Conservation (phyloP, 352 stramenopile species). For the Globisporangium rhizosaccharum region DNA sequence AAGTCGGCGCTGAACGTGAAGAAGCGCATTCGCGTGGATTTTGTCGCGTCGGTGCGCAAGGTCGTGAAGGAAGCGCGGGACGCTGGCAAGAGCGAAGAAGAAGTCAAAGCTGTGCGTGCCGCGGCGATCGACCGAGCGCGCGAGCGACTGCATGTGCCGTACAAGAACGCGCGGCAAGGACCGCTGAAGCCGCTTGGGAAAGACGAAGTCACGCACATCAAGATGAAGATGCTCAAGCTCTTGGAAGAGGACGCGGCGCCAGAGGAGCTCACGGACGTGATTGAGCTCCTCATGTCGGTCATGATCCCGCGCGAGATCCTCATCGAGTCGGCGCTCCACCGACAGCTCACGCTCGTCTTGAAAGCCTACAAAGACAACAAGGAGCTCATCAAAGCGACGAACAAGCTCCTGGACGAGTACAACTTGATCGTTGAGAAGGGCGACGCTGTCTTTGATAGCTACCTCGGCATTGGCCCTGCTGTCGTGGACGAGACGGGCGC, state of each 20-base stretch:
- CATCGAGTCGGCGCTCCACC: slow-evolving; percentile 66
- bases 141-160: slow-evolving; percentile 72
- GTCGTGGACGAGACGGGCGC: not conserved
- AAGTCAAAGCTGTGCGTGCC: slow-evolving; percentile 63
- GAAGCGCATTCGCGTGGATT: slow-evolving; percentile 83
- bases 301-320: slow-evolving; percentile 73
- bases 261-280: slow-evolving; percentile 75
- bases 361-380: slow-evolving; percentile 86
- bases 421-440: slow-evolving; percentile 61
- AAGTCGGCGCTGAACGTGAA: slow-evolving; percentile 42
- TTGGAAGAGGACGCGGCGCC: slow-evolving; percentile 75
- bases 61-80: slow-evolving; percentile 73
- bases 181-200: slow-evolving; percentile 75
- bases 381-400: slow-evolving; percentile 78
- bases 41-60: slow-evolving; percentile 80
- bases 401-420: slow-evolving; percentile 76
- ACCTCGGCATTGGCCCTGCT: not conserved
- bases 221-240: slow-evolving; percentile 83
- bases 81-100: slow-evolving; percentile 68
- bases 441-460: slow-evolving; percentile 17
- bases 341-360: slow-evolving; percentile 67
- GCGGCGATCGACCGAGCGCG: slow-evolving; percentile 69
- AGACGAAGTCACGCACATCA: slow-evolving; percentile 79
- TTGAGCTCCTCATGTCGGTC: slow-evolving; percentile 75
- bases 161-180: slow-evolving; percentile 69